These are phyloP conservation scores for Fusarium sp. DNA, from an alignment of 2,329 filamentous ascomycete species.

Conservation along the genomic window DNA sequence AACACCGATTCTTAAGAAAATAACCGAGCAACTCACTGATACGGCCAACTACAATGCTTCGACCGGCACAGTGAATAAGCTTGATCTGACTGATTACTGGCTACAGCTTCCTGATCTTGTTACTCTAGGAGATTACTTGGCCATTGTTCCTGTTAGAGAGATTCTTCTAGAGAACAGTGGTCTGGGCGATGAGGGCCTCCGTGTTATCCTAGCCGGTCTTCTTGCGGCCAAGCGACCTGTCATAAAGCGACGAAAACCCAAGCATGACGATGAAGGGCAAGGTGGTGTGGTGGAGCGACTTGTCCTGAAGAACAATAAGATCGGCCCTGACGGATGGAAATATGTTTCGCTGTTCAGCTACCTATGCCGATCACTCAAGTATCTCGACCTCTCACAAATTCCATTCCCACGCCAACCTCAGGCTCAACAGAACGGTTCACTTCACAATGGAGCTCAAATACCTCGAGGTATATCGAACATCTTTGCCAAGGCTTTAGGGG, in stretches of 20 bases:
- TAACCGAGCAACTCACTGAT: conserved; percentile 87
- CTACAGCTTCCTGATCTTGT: conserved; percentile 86
- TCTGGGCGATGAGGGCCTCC: conserved; percentile 85
- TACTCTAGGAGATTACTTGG: conserved; percentile 92
- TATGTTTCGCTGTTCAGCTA: conserved; percentile 91
- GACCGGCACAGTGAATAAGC: conserved; percentile 81
- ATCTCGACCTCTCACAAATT: conserved; percentile 87
- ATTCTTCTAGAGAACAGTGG: conserved; percentile 89
- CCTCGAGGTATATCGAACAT: conserved; percentile 65
- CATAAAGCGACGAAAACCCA: conserved; percentile 63
- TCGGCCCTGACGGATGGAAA: conserved; percentile 89
- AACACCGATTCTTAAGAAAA: conserved; percentile 89
- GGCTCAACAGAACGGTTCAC: conserved; percentile 45
- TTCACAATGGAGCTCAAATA: conserved; percentile 53
- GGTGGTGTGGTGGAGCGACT: conserved; percentile 87
- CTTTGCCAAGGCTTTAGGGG: conserved; percentile 79
- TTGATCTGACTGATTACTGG: conserved; percentile 87
- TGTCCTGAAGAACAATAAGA: conserved; percentile 91
- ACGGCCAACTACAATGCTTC: conserved; percentile 73
- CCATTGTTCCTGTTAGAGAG: conserved; percentile 90
- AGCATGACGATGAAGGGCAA: conserved; percentile 59
- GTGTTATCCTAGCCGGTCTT: conserved; percentile 87
- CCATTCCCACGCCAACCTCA: conserved; percentile 72
- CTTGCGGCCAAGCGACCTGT: conserved; percentile 80
- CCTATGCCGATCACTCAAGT: conserved; percentile 87